Conservation (phyloP, 2,329 filamentous ascomycete species). For the Ophiostoma novo-ulmi region DNA sequence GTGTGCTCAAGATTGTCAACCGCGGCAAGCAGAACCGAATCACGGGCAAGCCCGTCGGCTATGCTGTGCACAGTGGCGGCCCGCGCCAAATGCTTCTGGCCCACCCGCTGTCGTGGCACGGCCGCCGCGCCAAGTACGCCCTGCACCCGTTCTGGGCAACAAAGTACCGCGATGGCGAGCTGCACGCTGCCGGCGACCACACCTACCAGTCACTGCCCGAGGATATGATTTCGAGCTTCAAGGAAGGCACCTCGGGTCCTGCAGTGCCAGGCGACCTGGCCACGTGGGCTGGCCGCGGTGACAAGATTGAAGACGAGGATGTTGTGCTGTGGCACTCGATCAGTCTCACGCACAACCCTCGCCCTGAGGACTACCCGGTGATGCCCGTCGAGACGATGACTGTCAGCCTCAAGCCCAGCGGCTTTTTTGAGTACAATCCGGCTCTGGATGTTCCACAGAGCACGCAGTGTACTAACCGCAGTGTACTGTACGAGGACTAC, state of each 20-base stretch:
- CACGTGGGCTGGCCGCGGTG: conserved; percentile 34
- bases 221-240: neutral
- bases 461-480: conserved; percentile 35
- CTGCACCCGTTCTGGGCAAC: conserved; percentile 44
- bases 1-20: conserved; percentile 47
- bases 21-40: conserved; percentile 39
- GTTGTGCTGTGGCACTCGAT: conserved; percentile 52
- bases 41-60: conserved; percentile 42
- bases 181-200: conserved; percentile 40
- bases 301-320: conserved; percentile 27
- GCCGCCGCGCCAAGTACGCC: conserved; percentile 40
- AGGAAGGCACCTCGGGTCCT: neutral
- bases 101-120: conserved; percentile 38
- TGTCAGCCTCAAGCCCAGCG: conserved; percentile 45
- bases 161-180: conserved; percentile 40
- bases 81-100: conserved; percentile 43
- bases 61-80: conserved; percentile 40
- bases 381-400: conserved; percentile 53
- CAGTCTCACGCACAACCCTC: conserved; percentile 59
- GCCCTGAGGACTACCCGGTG: conserved; percentile 62
- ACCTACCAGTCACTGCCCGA: conserved; percentile 37
- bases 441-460: conserved; percentile 46
- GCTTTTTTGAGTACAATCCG: conserved; percentile 50
- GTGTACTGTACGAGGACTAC: conserved; percentile 30
- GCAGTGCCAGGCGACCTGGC: conserved; percentile 22